A percentile compares a stretch with the other conserved stretches of the same genome.
Evolutionary conservation across 2,329 filamentous ascomycete species (phyloP).

Genomic region (Westerdykella sp.): DNA sequence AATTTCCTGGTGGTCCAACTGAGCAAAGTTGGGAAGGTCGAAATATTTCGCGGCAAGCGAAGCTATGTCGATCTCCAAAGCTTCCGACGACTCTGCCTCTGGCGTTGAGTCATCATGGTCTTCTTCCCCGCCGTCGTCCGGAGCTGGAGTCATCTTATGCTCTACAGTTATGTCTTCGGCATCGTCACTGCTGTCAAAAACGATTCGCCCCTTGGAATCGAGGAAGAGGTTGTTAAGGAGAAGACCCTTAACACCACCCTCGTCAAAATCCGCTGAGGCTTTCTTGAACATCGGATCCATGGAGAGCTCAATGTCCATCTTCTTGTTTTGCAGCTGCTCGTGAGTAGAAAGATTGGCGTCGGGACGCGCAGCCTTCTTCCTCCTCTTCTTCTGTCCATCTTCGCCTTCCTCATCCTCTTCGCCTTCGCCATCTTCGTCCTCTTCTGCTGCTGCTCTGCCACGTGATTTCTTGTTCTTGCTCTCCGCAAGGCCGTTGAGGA

Average conservation of each 20-base stretch:
- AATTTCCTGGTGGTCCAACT: conserved; percentile 79
- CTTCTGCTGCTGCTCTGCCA: conserved; percentile 30
- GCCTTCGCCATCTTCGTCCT: conserved; percentile 35
- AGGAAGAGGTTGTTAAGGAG: conserved; percentile 96
- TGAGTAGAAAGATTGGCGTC: conserved; percentile 94
- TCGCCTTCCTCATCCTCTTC: conserved; percentile 61
- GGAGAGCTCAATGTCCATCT: conserved; percentile 93
- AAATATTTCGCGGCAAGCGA: conserved; percentile 77
- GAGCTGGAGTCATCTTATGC: conserved; percentile 41
- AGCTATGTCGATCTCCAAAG: conserved; percentile 72
- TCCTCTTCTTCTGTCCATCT: conserved; percentile 54
- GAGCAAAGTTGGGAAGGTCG: conserved; percentile 57
- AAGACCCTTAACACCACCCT: conserved; percentile 92
- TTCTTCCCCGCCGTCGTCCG: conserved; percentile 35
- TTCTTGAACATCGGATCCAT: conserved; percentile 99
- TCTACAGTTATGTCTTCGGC: conserved; percentile 48
- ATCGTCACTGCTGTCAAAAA: conserved; percentile 94
- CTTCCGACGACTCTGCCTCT: conserved; percentile 42
- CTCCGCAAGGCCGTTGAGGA: conserved; percentile 88
- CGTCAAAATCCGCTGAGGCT: conserved; percentile 94
- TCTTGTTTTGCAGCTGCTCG: conserved; percentile 83
- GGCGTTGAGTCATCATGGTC: conserved; percentile 35
- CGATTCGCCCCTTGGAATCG: conserved; percentile 82
- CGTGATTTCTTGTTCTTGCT: conserved; percentile 57
- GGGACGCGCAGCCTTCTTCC: conserved; percentile 75